phyloP scores from a whole-genome alignment of 2,329 filamentous ascomycete species.

The Stachybotrys chlorohalonatus region DNA sequence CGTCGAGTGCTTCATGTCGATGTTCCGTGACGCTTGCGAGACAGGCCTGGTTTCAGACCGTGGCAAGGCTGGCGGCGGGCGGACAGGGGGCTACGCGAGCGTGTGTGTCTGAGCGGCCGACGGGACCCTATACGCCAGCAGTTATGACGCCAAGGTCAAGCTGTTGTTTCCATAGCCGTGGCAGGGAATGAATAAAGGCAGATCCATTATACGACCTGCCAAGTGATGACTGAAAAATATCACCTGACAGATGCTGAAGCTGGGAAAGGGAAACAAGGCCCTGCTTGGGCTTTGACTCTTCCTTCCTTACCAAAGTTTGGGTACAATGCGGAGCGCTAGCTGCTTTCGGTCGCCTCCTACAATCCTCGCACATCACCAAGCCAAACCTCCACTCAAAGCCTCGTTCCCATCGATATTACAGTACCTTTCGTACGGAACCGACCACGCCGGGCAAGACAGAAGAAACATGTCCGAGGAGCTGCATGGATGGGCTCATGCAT shows the following conservation, averaged over 20 bases:
- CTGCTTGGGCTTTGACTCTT: too few species aligned
- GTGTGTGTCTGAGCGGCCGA: neutral
- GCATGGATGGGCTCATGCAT: neutral
- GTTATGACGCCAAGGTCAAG: neutral
- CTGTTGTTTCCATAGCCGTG: neutral
- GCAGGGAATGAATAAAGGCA: neutral
- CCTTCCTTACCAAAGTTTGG: too few species aligned
- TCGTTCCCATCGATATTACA: too few species aligned
- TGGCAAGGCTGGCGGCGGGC: neutral
- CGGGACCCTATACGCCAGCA: neutral
- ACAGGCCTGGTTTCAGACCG: conserved; percentile 21
- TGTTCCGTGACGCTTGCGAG: conserved; percentile 21
- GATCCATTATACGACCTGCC: neutral
- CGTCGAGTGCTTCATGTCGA: conserved; percentile 15
- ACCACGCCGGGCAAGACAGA: too few species aligned
- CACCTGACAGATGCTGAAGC: neutral
- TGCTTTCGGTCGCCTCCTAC: too few species aligned
- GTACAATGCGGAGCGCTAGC: too few species aligned
- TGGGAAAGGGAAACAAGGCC: too few species aligned
- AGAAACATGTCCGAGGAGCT: too few species aligned
- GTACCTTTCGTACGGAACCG: too few species aligned
- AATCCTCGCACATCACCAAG: too few species aligned
- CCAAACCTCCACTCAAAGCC: too few species aligned
- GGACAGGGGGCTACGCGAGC: neutral
- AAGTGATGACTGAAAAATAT: neutral